Evolutionary conservation across 163 green algal species (phyloP).

Genomic region (Volvox carteri): DNA sequence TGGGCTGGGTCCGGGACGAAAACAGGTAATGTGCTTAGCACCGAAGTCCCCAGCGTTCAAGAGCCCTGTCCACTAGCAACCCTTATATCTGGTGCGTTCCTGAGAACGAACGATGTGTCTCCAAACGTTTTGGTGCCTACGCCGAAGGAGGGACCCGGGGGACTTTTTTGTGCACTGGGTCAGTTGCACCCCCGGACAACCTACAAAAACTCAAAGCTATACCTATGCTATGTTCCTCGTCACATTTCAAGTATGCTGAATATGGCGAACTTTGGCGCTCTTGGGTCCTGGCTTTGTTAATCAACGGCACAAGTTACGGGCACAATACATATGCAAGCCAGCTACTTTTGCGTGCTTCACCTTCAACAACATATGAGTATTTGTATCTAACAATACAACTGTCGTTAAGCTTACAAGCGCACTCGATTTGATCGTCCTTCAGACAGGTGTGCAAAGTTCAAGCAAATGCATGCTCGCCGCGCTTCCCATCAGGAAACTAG

Average conservation of each 20-base stretch:
- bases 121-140: not conserved
- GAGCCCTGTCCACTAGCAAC: not conserved
- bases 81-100: not conserved
- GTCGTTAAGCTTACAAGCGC: no score
- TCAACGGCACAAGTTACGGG: constrained; percentile 6
- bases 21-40: not conserved
- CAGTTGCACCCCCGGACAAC: not conserved
- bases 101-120: not conserved
- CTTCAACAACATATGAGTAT: not conserved
- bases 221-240: not conserved
- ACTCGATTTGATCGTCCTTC: not conserved
- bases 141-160: constrained; percentile 14
- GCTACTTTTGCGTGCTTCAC: not conserved
- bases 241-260: not conserved
- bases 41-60: not conserved
- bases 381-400: not conserved
- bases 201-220: not conserved
- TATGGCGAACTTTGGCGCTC: not conserved
- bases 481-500: not conserved
- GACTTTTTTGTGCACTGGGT: constrained; percentile 8
- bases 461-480: no score
- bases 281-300: not conserved
- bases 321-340: not conserved
- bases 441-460: no score
- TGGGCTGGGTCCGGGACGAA: not conserved